Percentiles rank a stretch among this genome's conserved stretches.
Evolutionary conservation across 2,329 filamentous ascomycete genomes (phyloP).

Genomic region (Trichoderma koningiopsis): DNA sequence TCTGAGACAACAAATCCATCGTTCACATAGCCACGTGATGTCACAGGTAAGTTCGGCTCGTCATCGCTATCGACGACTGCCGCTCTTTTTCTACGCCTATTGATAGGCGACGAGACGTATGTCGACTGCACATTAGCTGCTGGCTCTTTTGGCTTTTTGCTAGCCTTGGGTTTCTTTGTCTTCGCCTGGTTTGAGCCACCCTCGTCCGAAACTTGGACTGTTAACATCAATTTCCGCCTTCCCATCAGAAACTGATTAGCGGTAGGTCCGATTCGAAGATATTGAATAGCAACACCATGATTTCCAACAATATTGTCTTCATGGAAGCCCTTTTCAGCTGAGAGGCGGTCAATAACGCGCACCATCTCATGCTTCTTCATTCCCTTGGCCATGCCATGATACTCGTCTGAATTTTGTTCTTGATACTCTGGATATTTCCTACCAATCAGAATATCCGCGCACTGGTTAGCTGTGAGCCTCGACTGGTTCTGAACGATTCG

Average conservation of each 20-base stretch:
- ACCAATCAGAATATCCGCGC: conserved; percentile 82
- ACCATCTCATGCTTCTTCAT: conserved; percentile 77
- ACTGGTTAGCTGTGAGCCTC: conserved; percentile 73
- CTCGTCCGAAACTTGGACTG: conserved; percentile 43
- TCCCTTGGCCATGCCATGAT: conserved; percentile 68
- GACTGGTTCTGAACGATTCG: conserved; percentile 63
- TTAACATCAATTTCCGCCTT: conserved; percentile 49
- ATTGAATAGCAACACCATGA: conserved; percentile 72
- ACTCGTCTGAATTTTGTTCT: conserved; percentile 54
- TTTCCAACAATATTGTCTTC: conserved; percentile 62
- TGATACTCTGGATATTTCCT: conserved; percentile 62
- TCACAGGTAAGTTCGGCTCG: conserved; percentile 45
- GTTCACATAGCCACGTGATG: conserved; percentile 50
- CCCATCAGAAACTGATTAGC: conserved; percentile 49
- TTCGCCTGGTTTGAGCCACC: conserved; percentile 37
- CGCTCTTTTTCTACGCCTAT: conserved; percentile 37
- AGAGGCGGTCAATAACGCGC: conserved; percentile 76
- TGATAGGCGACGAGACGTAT: conserved; percentile 57
- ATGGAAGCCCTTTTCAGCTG: conserved; percentile 70
- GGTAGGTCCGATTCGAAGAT: conserved; percentile 57
- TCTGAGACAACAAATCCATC: conserved; percentile 54
- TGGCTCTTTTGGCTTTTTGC: conserved; percentile 40
- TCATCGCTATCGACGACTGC: conserved; percentile 26
- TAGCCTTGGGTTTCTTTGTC: conserved; percentile 41
- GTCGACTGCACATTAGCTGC: conserved; percentile 46